Base-by-base conservation (phyloP, 176 grass and related monocot genomes). In the Rhynchospora tenuis region DNA sequence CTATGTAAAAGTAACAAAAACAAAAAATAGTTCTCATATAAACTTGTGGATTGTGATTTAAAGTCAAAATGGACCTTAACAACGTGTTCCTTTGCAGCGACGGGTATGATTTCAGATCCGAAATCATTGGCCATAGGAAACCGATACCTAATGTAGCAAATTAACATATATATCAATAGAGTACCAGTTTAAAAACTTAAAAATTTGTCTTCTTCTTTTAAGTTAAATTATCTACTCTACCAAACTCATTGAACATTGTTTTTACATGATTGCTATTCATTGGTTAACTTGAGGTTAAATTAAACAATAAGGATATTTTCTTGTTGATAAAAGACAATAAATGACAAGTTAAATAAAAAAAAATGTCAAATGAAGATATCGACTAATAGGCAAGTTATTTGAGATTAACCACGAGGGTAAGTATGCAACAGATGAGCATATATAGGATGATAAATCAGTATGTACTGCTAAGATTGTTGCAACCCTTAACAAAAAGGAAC, bases 81-180 rank as follows among this genome's bases (percentile, higher is more conserved):
- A 64, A 85, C 70, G 31, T 90, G 85, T 81, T 94, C 95, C 81
- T 87, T 94, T 73, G 95, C 89, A 59, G 87, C 84, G 64, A 92
- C 90, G 45, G 92, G 95, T 85, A 97, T 94, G 81, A 94, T 94
- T 91, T 97, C 95, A 72, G 87, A 92, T 69, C 92, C 95, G 82
- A 97, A 97, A 81, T 94, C 95, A 91, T 97, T 97, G 59, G 92
- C 92, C 52, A 87, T 97, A 64, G 95, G 95, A 91, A 97, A 94
- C 58, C 87, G 80, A 89, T 89, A 92, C 90, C 95, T 97, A 92
- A 87, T 81, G 83, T 88, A 93, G 85, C 28, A 86, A 48, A 80
- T 91, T 86, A 91, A 86, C 61, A 81, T 58, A n/a, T 1, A 31
- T 8, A 56, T 15, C 5, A n/a, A 58, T 28, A 58, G 74, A 78